phyloP scores from a whole-genome alignment of 768 basidiomycete genomes.

The Galerina marginata region DNA sequence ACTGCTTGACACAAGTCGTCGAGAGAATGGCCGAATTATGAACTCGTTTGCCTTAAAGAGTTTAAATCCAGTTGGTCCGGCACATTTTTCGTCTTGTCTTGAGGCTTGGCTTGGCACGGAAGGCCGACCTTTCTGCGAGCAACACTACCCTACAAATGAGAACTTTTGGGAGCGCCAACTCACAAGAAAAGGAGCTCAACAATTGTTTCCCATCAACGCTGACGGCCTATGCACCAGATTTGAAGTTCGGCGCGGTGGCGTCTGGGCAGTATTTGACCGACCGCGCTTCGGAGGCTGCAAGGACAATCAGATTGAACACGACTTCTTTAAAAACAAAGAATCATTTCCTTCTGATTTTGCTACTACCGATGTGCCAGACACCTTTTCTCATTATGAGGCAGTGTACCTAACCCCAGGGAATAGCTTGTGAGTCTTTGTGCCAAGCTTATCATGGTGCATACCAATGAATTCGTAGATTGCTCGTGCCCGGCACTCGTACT shows the following conservation, averaged over 20 bases:
- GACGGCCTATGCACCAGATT: neutral
- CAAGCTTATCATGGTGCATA: neutral
- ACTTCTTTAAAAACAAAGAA: neutral
- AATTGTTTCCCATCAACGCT: neutral
- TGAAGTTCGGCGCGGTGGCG: neutral
- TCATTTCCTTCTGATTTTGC: constrained; percentile 1
- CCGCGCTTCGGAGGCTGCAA: neutral
- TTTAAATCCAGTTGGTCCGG: neutral
- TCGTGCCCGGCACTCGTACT: neutral
- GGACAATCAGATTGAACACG: neutral
- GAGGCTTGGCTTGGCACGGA: constrained; percentile 5
- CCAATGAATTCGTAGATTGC: neutral
- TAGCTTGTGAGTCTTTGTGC: neutral
- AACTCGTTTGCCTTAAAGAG: constrained; percentile 3
- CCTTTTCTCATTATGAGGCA: constrained; percentile 3
- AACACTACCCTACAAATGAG: neutral
- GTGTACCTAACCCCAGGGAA: neutral
- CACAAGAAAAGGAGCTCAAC: neutral
- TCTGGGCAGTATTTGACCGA: neutral
- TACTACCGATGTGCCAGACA: neutral
- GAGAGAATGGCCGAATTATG: neutral
- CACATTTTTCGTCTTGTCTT: neutral
- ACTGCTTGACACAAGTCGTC: neutral
- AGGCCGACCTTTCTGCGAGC: constrained; percentile 3
- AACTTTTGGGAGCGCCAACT: neutral